Conservation (phyloP, 768 basidiomycete genomes). For the Phylloporus arenicola region DNA sequence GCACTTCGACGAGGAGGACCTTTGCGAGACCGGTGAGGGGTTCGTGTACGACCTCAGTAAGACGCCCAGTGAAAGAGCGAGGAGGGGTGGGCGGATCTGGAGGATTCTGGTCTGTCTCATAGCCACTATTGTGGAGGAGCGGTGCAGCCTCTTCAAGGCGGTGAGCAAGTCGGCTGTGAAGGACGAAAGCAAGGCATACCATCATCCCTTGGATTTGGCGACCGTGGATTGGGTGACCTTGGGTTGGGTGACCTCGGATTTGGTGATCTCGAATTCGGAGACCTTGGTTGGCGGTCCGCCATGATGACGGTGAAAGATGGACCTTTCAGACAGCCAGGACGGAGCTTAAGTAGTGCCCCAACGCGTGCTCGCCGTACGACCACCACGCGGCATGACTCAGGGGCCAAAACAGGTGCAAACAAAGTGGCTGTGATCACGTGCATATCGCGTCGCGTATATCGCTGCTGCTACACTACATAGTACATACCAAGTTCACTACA, state of each 20-base stretch:
- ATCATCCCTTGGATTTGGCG: constrained; percentile 55
- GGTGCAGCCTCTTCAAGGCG: constrained; percentile 53
- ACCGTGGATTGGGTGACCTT: constrained; percentile 25
- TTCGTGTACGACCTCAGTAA: constrained; percentile 60
- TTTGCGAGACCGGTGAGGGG: constrained; percentile 81
- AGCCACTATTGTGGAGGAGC: constrained; percentile 48
- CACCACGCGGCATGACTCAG: constrained; percentile 21
- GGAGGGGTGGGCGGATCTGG: constrained; percentile 35
- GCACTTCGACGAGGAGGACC: constrained; percentile 66
- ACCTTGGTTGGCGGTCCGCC: constrained; percentile 51
- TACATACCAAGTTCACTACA: not conserved
- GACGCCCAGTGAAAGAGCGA: constrained; percentile 22
- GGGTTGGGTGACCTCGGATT: constrained; percentile 22
- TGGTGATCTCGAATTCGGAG: constrained; percentile 44
- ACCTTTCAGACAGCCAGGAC: constrained; percentile 1
- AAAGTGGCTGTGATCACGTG: constrained; percentile 11
- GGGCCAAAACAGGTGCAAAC: constrained; percentile 18
- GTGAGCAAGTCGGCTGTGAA: constrained; percentile 1
- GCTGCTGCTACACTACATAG: too few relatives aligned
- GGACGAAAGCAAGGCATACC: constrained; percentile 31
- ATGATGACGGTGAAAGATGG: constrained; percentile 35
- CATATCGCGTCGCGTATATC: not conserved
- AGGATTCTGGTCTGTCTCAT: constrained; percentile 34
- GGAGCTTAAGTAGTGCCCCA: constrained; percentile 25
- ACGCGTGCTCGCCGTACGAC: constrained; percentile 26